Base-by-base conservation (phyloP, 2,329 filamentous ascomycete species). In the Ophiocordyceps unilateralis region DNA sequence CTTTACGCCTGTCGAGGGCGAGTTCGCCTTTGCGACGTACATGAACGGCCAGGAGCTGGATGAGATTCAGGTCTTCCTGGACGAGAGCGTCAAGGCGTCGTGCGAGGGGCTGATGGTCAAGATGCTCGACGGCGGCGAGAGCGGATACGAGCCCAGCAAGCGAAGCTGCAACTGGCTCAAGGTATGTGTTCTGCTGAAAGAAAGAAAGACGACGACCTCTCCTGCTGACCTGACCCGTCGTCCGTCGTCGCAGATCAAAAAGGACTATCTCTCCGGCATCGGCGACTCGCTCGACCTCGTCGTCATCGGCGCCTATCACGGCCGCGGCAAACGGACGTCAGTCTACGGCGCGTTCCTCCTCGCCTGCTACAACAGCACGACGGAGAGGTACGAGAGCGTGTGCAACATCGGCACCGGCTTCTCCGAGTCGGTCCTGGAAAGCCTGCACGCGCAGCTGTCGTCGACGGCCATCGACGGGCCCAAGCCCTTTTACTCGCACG, bases 41-140 rank as follows among this genome's bases (percentile, higher is more conserved):
- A 91, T 87, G 66, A 72, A 98, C 55, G 84, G 84, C 11, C 83
- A 81, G 53, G 85, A 95, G 51, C 70, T 98, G 4, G 89, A 96
- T 43, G 85, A 93, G 55, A 98, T 98, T 43, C 89, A 96, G 56
- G 72, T 70, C 1, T 83, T 98, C 53, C 71, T 98, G 2, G 91
- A 98, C 55, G 89, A 96, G 46, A 91, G 84, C 53, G 83, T 98
- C 49, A 94, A 94, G 61, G 85, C 88, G 2, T 93, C 86, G 0
- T 98, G 91, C 56, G 91, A 98, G 66, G 91, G 91, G 11, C 69
- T 98, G 43, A 98, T 98, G 91, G 91, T 98, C 14, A 98, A 98
- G 68, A 98, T 98, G 91, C 66, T 98, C 46, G 89, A 96, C 58
- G 91, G 89, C 1, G 68, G 75, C 7, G 89, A 95, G 61, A 93